Conservation (phyloP, 495 filamentous ascomycete genomes). For the Astrothelium macrocarpum region DNA sequence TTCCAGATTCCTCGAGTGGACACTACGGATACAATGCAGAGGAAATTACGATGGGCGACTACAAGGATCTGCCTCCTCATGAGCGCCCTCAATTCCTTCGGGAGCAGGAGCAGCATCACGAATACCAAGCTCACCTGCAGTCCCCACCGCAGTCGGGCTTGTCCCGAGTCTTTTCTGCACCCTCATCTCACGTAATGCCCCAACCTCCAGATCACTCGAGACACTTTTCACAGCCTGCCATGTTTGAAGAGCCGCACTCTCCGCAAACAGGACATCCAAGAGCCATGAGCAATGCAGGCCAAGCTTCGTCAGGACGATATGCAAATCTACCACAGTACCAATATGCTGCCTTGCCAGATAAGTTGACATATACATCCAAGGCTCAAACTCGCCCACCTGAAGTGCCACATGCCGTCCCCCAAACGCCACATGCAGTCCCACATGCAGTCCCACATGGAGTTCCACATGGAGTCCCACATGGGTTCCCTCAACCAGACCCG, state of each 20-base stretch:
- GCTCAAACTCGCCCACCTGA: constrained; percentile 14
- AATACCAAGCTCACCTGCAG: neutral
- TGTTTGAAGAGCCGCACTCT: neutral
- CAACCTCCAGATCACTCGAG: constrained; percentile 7
- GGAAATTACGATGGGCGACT: constrained; percentile 28
- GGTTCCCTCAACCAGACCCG: neutral
- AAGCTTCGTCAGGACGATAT: constrained; percentile 12
- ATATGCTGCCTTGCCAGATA: constrained; percentile 26
- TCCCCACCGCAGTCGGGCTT: constrained; percentile 4
- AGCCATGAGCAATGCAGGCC: constrained; percentile 1
- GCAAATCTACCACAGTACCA: constrained; percentile 19
- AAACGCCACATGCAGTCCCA: constrained; percentile 7
- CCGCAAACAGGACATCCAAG: constrained; percentile 12
- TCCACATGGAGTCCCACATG: constrained; percentile 5
- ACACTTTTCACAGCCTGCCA: neutral
- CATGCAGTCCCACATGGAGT: constrained; percentile 6
- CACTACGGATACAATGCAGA: constrained; percentile 7
- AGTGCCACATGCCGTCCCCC: no score
- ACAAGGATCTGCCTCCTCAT: constrained; percentile 29
- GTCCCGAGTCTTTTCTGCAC: neutral
- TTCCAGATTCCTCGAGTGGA: neutral
- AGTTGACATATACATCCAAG: constrained; percentile 29
- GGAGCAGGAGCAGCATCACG: constrained; percentile 18
- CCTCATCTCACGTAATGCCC: neutral
- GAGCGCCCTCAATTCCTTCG: constrained; percentile 28